Conservation (phyloP, 306 rosid species). For the Castanea sativa region DNA sequence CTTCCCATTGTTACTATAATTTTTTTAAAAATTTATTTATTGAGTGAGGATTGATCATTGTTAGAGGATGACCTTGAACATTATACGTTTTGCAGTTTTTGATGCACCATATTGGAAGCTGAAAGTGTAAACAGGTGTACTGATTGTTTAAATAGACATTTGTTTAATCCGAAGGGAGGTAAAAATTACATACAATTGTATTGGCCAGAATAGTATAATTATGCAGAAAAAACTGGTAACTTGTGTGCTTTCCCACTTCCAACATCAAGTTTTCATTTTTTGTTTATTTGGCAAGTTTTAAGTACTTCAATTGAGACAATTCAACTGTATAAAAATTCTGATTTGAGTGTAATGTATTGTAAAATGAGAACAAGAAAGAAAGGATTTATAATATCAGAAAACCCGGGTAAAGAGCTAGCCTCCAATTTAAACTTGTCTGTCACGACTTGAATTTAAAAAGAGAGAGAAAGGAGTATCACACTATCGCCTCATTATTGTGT, state of each 20-base stretch:
- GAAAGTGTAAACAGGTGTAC: background rate
- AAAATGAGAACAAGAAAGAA: no score
- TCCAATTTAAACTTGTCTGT: no score
- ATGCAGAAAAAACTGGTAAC: background rate
- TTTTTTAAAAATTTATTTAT: background rate
- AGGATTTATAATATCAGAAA: no score
- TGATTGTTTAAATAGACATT: background rate
- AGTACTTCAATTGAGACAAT: no score
- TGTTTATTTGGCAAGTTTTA: background rate
- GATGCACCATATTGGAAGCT: background rate
- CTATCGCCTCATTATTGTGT: no score
- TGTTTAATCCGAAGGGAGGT: background rate
- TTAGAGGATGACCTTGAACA: background rate
- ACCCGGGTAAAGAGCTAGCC: no score
- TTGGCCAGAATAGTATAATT: background rate
- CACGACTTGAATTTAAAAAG: no score
- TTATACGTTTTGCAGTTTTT: background rate
- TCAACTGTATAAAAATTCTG: no score
- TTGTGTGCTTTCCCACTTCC: background rate
- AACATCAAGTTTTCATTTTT: background rate
- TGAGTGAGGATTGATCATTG: background rate
- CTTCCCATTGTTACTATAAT: background rate
- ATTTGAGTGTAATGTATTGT: no score
- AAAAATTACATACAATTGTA: background rate
- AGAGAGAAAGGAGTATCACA: no score